Evolutionary conservation across 1,139 yeast species (phyloP).

Genomic region (Pichia terricola): DNA sequence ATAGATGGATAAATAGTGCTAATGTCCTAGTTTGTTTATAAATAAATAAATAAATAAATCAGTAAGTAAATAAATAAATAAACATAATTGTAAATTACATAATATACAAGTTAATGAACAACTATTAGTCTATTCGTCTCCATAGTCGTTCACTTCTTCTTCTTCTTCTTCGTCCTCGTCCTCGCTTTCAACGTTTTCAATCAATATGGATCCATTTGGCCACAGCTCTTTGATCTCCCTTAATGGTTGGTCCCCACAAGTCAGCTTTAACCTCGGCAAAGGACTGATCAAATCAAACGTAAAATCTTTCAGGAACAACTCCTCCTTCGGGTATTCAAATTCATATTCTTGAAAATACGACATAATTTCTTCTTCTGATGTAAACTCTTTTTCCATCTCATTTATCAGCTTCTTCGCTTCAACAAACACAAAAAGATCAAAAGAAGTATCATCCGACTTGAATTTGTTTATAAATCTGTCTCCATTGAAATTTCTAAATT

Average conservation of each 20-base stretch:
- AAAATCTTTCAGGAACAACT: conserved; percentile 21
- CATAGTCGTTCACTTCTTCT: conserved; percentile 10
- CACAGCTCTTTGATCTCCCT: conserved; percentile 39
- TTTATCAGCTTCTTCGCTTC: conserved; percentile 34
- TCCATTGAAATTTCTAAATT: conserved; percentile 11
- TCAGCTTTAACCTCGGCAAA: conserved; percentile 44
- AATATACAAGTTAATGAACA: too few relatives aligned
- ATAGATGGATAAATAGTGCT: neutral
- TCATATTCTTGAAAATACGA: conserved; percentile 5
- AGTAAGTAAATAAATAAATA: too few relatives aligned
- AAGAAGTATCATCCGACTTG: conserved; percentile 43
- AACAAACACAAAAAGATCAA: conserved; percentile 32
- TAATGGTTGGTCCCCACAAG: conserved; percentile 26
- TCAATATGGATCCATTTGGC: conserved; percentile 56
- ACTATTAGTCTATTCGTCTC: too few relatives aligned
- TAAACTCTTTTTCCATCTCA: conserved; percentile 2
- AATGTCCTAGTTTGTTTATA: too few relatives aligned
- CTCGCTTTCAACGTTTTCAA: conserved; percentile 33
- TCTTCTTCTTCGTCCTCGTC: conserved; percentile 25
- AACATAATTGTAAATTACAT: too few relatives aligned
- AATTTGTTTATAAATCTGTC: conserved; percentile 55
- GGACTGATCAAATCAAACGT: conserved; percentile 45
- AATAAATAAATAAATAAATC: too few relatives aligned
- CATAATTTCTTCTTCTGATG: conserved; percentile 13
- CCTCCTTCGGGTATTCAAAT: conserved; percentile 1